Percentiles rank a stretch among this genome's conserved stretches.
phyloP scores from a whole-genome alignment of 1,284 basidiomycete genomes.

The Pseudozyma thailandica region DNA sequence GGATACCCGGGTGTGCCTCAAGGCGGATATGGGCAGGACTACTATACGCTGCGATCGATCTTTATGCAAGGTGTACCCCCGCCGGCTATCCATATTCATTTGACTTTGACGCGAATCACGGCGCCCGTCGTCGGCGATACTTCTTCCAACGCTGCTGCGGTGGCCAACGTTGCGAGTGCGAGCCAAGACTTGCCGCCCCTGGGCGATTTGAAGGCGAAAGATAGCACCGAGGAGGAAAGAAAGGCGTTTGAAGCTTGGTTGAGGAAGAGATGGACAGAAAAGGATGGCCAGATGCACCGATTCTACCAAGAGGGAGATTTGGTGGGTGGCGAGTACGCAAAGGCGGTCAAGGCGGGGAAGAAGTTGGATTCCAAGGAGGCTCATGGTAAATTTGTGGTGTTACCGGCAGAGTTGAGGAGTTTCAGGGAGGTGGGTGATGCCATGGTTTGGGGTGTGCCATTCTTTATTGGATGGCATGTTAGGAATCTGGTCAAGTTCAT shows the following conservation, averaged over 20 bases:
- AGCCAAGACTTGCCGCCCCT: conserved; percentile 28
- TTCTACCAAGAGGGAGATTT: conserved; percentile 72
- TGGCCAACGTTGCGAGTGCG: conserved; percentile 14
- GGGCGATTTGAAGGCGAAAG: conserved; percentile 22
- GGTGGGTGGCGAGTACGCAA: conserved; percentile 39
- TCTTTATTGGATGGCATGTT: conserved; percentile 15
- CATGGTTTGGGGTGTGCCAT: conserved; percentile 40
- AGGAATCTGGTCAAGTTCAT: conserved; percentile 23
- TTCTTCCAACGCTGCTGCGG: conserved; percentile 6
- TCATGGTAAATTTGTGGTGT: conserved; percentile 34
- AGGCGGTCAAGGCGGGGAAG: conserved; percentile 2
- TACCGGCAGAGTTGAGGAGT: conserved; percentile 46
- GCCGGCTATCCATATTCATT: conserved; percentile 81
- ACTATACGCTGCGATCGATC: conserved; percentile 85
- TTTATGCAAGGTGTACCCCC: conserved; percentile 85
- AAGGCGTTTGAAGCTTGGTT: conserved; percentile 85
- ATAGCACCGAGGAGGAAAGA: conserved; percentile 76
- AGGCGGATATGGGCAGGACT: conserved; percentile 77
- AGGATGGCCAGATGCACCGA: conserved; percentile 79
- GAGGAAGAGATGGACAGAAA: conserved; percentile 80
- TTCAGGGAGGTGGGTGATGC: conserved; percentile 50
- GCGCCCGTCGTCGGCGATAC: conserved; percentile 13
- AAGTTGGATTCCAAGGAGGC: conserved; percentile 7
- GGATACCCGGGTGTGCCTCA: conserved; percentile 81
- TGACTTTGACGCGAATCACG: conserved; percentile 39